Base-by-base conservation (phyloP, 2,329 filamentous ascomycete species). In the Bipolaris bicolor region DNA sequence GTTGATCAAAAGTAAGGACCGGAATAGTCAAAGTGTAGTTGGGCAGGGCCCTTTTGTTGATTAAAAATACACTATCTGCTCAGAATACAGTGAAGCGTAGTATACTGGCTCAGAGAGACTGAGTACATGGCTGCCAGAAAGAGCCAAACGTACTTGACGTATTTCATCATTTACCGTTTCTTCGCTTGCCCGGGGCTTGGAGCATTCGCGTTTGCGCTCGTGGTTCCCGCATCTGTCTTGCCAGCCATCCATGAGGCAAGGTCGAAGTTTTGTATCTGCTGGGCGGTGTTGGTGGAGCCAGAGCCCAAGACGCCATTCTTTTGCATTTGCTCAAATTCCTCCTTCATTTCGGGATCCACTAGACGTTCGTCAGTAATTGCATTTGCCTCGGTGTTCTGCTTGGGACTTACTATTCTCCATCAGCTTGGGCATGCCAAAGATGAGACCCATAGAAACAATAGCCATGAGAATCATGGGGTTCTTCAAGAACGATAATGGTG, bases 321-420 rank as follows among this genome's bases (percentile, higher is more conserved):
- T 76, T 95, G 92, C 71, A 92, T 89, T 70, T 92, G 90, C 76
- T 97, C 92, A 74, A 95, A 97, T 75, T 98, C 95, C 68, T 91
- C 91, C 69, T 88, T 88, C 79, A 91, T 90, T 77, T 99, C 95
- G n/a, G 92, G 92, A 75, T 98, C 95, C 93, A 99, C 93, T 97
- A 70, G 44, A 47, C 18, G 24, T n/a, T 36, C 11, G 57, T 66
- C 48, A 70, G 58, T 11, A 45, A 40, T 18, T 44, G 7, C n/a
- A 24, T 37, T 15, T 26, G n/a, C 26, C 10, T 41, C 10, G 9
- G 15, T 26, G 10, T 18, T 44, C 37, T 31, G 22, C 43, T n/a
- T 46, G 49, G 26, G 29, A 85, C 91, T 62, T 86, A 97, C 93
- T 97, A 75, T 95, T 97, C 49, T 98, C 93, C 81, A 98, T 88